Base-by-base conservation (phyloP, 1,284 basidiomycete genomes). In the Cryptococcus hybrid region DNA sequence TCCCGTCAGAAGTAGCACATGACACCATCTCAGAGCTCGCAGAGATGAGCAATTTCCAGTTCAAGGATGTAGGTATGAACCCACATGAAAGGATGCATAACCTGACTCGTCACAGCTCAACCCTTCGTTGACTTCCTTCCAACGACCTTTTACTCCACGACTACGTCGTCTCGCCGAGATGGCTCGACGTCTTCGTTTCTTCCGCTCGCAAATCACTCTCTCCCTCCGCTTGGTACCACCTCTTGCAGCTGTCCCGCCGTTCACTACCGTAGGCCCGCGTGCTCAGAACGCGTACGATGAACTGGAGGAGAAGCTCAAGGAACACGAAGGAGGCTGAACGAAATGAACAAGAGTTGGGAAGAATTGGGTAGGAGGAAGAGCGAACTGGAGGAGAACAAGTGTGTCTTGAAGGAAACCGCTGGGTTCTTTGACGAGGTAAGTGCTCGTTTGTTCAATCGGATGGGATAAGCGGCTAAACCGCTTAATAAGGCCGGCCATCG, bases 1-100 rank as follows among this genome's bases (percentile, higher is more conserved):
- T 98, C 68, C 96, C 96, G 51, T 89, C 90, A 50, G 96, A 99
- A 83, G 92, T 96, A 56, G 92, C 94, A 30, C 96, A 99, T 78
- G 91, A 96, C 72, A 91, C 95, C 51, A 90, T 98, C 60, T 87
- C 89, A 61, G 92, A 96, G 76, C 86, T 99, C 15, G 95, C 92
- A 64, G 92, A 97, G 79, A 86, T 98, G 52, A 92, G 94, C 55
- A 86, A 95, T 77, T 89, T 99, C 38, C 92, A 99, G 78, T 97
- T 99, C 81, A 97, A 95, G 82, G 95, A 99, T 80, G 91, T 95
- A 65, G 66, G 87, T 80, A 2, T 11, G 2, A 1, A 1, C 15
- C 2, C 18, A 35, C n/a, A 24, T 37, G 36, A 12, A 0, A 0
- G 12, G 38, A 15, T 35, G 8, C 9, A 40, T 39, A 18, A 1